phyloP scores from a whole-genome alignment of 371 early-diverging fungal species.

The Rhizomucor pusillus region DNA sequence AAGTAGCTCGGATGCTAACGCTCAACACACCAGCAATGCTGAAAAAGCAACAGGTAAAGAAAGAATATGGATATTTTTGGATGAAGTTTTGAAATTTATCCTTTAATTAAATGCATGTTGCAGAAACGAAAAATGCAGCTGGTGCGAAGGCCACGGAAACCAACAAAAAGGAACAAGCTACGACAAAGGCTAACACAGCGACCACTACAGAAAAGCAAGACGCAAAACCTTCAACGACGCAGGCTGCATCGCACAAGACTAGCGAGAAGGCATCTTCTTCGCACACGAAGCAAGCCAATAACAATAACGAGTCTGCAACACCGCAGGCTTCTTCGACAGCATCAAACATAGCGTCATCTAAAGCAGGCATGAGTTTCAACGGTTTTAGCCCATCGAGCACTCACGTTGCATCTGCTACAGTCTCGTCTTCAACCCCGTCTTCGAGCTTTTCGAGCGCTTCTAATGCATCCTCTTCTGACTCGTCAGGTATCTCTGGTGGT shows the following conservation, averaged over 20 bases:
- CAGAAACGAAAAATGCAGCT: slow-evolving; percentile 1
- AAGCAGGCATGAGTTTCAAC: not conserved
- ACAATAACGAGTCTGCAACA: not conserved
- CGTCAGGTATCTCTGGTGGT: slow-evolving; percentile 14
- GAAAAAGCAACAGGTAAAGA: slow-evolving; percentile 1
- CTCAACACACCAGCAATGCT: not conserved
- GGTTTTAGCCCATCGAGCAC: not conserved
- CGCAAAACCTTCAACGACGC: not conserved
- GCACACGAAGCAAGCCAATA: no score
- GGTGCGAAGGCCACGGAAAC: not conserved
- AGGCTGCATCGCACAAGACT: not conserved
- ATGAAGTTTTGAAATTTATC: not conserved
- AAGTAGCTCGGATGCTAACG: not conserved
- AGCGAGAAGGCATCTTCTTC: not conserved
- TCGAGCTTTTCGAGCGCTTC: not conserved
- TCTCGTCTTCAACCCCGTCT: not conserved
- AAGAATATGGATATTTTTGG: not conserved
- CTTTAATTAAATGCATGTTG: not conserved
- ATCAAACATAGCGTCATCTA: no score
- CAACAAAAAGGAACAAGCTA: not conserved
- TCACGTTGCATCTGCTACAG: not conserved
- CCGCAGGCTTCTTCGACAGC: not conserved
- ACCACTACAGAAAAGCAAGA: not conserved
- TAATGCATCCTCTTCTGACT: not conserved
- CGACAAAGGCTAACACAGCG: no score